Percentiles rank a stretch among this genome's conserved stretches.
Evolutionary conservation across 169 alveolate genomes (phyloP).

Genomic region (Condylostoma magnum): DNA sequence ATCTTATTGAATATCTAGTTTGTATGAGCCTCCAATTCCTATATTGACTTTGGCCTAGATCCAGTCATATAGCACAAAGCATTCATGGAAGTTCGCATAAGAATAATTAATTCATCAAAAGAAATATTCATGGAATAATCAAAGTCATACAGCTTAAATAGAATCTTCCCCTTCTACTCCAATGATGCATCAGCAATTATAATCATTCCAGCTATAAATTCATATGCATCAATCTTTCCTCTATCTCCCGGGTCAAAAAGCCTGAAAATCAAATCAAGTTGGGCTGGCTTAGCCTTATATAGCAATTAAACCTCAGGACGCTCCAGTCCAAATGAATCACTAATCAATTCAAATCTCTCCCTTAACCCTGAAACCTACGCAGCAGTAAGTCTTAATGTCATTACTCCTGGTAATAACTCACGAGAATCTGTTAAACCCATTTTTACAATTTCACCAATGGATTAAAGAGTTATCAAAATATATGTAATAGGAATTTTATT

Average conservation of each 20-base stretch:
- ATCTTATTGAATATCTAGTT: constrained; percentile 60
- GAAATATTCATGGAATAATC: constrained; percentile 61
- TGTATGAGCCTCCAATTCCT: constrained; percentile 62
- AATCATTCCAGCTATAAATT: constrained; percentile 75
- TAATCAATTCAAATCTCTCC: constrained; percentile 27
- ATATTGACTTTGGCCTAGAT: constrained; percentile 38
- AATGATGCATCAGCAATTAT: constrained; percentile 62
- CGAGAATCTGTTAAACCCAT: constrained; percentile 24
- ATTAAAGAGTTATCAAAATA: too few relatives aligned
- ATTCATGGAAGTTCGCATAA: constrained; percentile 46
- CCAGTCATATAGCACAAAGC: constrained; percentile 27
- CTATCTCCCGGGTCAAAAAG: constrained; percentile 74
- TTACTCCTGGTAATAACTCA: constrained; percentile 6
- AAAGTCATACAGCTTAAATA: constrained; percentile 73
- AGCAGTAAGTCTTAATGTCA: neutral
- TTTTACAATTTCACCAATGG: too few relatives aligned
- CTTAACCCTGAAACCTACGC: constrained; percentile 2
- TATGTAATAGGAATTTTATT: too few relatives aligned
- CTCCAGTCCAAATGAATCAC: constrained; percentile 31
- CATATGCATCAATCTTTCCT: constrained; percentile 74
- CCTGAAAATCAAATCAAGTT: constrained; percentile 33
- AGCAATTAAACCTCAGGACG: neutral
- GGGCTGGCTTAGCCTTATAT: constrained; percentile 23
- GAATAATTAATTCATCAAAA: constrained; percentile 67
- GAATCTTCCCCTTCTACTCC: constrained; percentile 65